Evolutionary conservation across 2,329 filamentous ascomycete genomes (phyloP).

Genomic region (Paraconiothyrium brasiliense): DNA sequence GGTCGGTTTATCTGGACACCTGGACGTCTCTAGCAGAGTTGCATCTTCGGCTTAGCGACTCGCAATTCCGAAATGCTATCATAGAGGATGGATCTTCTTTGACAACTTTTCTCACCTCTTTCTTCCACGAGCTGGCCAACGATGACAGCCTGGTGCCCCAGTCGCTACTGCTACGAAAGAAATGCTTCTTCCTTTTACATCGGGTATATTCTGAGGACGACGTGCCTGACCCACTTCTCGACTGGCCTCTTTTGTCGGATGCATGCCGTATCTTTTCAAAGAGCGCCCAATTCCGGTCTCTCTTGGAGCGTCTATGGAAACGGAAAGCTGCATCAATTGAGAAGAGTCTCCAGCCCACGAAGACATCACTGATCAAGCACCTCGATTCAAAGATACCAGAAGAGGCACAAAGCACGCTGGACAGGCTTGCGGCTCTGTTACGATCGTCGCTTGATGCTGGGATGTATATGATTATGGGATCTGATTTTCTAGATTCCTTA

Average conservation of each 20-base stretch:
- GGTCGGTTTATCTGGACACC: constrained; percentile 78
- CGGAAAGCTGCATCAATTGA: constrained; percentile 62
- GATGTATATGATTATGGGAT: constrained; percentile 78
- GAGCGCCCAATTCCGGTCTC: constrained; percentile 62
- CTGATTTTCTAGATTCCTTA: constrained; percentile 85
- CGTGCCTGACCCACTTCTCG: constrained; percentile 61
- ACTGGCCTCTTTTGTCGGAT: constrained; percentile 74
- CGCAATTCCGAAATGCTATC: constrained; percentile 63
- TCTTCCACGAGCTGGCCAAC: constrained; percentile 64
- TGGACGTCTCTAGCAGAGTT: constrained; percentile 76
- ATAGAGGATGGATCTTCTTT: constrained; percentile 66
- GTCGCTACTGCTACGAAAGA: constrained; percentile 65
- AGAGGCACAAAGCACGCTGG: constrained; percentile 64
- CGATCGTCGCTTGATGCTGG: constrained; percentile 66
- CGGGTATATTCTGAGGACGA: constrained; percentile 63
- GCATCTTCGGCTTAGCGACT: constrained; percentile 67
- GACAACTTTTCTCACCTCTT: constrained; percentile 71
- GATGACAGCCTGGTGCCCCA: constrained; percentile 47
- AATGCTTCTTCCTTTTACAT: constrained; percentile 71
- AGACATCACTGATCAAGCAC: constrained; percentile 68
- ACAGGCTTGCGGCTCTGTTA: constrained; percentile 70
- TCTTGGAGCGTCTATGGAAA: constrained; percentile 63
- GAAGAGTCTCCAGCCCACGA: constrained; percentile 65
- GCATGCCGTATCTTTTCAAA: constrained; percentile 73
- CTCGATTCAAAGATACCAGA: constrained; percentile 71